These are phyloP conservation scores for Hericium coralloides DNA, from an alignment of 768 basidiomycete genomes.

Conservation along the genomic window DNA sequence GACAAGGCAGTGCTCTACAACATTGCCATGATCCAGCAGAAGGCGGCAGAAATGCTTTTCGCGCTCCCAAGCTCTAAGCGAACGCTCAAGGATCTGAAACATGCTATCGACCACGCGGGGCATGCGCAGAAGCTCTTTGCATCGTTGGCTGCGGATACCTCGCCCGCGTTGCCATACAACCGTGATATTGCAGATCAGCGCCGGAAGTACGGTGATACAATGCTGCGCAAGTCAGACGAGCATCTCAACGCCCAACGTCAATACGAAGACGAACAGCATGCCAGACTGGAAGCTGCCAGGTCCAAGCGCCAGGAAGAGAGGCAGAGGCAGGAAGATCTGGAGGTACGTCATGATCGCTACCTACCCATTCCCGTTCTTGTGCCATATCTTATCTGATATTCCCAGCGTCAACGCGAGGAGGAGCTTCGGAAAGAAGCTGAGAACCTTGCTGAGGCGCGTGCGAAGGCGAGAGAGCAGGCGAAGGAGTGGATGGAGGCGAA, in stretches of 20 bases:
- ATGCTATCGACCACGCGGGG: slow-evolving; percentile 69
- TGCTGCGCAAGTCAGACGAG: slow-evolving; percentile 75
- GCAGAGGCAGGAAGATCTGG: slow-evolving; percentile 50
- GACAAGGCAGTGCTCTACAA: slow-evolving; percentile 93
- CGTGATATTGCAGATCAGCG: slow-evolving; percentile 85
- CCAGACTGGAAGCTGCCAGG: slow-evolving; percentile 69
- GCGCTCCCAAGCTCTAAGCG: slow-evolving; percentile 66
- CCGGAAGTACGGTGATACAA: slow-evolving; percentile 79
- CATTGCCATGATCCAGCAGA: slow-evolving; percentile 97
- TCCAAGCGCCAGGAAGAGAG: slow-evolving; percentile 74
- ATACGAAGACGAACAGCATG: slow-evolving; percentile 61
- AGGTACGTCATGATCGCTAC: slow-evolving; percentile 36
- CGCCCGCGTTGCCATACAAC: slow-evolving; percentile 68
- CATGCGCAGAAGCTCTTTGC: slow-evolving; percentile 86
- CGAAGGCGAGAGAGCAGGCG: slow-evolving; percentile 68
- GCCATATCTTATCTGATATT: neutral
- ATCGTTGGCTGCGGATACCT: slow-evolving; percentile 67
- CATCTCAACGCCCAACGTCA: slow-evolving; percentile 66
- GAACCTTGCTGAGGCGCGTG: slow-evolving; percentile 72
- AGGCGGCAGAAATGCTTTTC: slow-evolving; percentile 85
- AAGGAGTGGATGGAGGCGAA: slow-evolving; percentile 68
- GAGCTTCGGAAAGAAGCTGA: slow-evolving; percentile 62
- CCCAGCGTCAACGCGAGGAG: slow-evolving; percentile 53
- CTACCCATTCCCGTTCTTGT: neutral
- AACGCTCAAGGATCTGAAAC: slow-evolving; percentile 68